phyloP scores from a whole-genome alignment of 2,329 filamentous ascomycete genomes.

The Hysterium pulicare region DNA sequence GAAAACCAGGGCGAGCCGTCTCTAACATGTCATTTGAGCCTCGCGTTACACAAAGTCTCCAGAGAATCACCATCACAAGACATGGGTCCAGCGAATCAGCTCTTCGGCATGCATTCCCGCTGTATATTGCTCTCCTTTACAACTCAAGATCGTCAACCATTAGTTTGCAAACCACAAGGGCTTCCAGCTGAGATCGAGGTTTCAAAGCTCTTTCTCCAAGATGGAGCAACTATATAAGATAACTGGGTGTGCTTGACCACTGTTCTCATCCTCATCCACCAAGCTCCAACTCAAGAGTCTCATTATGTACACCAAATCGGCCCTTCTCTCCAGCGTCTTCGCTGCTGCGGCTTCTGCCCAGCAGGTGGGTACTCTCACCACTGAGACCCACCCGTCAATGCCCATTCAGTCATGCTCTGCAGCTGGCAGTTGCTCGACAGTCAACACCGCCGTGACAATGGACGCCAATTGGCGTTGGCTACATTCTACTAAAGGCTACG shows the following conservation, averaged over 20 bases:
- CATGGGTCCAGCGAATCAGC: too few species aligned
- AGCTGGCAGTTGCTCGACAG: conserved; percentile 24
- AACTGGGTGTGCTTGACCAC: not conserved
- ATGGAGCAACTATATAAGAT: conserved; percentile 6
- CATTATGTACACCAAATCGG: conserved; percentile 46
- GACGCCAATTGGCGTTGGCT: conserved; percentile 47
- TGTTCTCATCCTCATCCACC: conserved; percentile 2
- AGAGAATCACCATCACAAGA: too few species aligned
- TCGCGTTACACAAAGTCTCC: not conserved
- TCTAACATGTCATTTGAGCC: not conserved
- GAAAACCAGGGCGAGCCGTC: not conserved
- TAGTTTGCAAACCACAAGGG: not conserved
- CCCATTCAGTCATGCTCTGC: conserved; percentile 28
- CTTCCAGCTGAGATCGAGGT: too few species aligned
- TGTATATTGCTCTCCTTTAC: conserved; percentile 9
- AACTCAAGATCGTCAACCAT: not conserved
- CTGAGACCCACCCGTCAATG: conserved; percentile 35
- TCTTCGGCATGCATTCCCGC: conserved; percentile 11
- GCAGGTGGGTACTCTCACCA: conserved; percentile 30
- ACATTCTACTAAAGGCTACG: conserved; percentile 35
- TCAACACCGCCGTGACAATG: conserved; percentile 28
- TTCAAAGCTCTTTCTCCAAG: not conserved
- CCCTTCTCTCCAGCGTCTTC: conserved; percentile 24
- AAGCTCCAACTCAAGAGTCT: conserved; percentile 1
- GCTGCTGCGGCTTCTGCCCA: conserved; percentile 46